phyloP scores from a whole-genome alignment of 2,329 filamentous ascomycete genomes.

The Aspergillus sp. region DNA sequence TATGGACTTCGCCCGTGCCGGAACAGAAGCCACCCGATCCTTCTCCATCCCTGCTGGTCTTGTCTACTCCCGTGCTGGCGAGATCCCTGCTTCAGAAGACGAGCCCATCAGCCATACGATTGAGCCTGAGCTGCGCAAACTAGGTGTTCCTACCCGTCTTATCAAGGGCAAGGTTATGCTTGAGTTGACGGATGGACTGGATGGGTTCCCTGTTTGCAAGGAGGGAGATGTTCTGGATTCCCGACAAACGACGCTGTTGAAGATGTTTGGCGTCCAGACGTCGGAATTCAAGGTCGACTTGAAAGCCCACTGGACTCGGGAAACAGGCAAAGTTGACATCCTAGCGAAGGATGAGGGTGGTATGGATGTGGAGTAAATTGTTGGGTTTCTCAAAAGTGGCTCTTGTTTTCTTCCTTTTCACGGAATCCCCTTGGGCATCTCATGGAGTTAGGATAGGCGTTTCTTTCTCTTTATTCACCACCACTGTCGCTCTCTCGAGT shows the following conservation, averaged over 20 bases:
- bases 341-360: slow-evolving; percentile 35
- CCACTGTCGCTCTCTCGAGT: slow-evolving; percentile 14
- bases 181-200: slow-evolving; percentile 49
- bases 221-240: slow-evolving; percentile 84
- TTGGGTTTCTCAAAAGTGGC: slow-evolving; percentile 11
- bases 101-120: slow-evolving; percentile 82
- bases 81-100: slow-evolving; percentile 77
- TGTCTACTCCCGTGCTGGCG: slow-evolving; percentile 75
- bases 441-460: slow-evolving; percentile 39
- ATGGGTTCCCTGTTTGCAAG: slow-evolving; percentile 74
- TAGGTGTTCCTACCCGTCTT: slow-evolving; percentile 86
- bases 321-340: slow-evolving; percentile 41
- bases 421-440: slow-evolving; percentile 35
- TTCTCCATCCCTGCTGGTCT: slow-evolving; percentile 83
- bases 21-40: slow-evolving; percentile 68
- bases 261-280: slow-evolving; percentile 87
- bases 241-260: slow-evolving; percentile 87
- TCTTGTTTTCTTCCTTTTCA: slow-evolving; percentile 20
- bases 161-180: slow-evolving; percentile 85
- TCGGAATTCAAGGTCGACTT: slow-evolving; percentile 86
- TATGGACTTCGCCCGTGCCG: slow-evolving; percentile 89
- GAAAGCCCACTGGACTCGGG: slow-evolving; percentile 60
- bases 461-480: slow-evolving; percentile 20
- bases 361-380: slow-evolving; percentile 44
- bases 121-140: slow-evolving; percentile 84